Base-by-base conservation (phyloP, 2,329 filamentous ascomycete genomes). In the Aspergillus pseudoviridinutans region DNA sequence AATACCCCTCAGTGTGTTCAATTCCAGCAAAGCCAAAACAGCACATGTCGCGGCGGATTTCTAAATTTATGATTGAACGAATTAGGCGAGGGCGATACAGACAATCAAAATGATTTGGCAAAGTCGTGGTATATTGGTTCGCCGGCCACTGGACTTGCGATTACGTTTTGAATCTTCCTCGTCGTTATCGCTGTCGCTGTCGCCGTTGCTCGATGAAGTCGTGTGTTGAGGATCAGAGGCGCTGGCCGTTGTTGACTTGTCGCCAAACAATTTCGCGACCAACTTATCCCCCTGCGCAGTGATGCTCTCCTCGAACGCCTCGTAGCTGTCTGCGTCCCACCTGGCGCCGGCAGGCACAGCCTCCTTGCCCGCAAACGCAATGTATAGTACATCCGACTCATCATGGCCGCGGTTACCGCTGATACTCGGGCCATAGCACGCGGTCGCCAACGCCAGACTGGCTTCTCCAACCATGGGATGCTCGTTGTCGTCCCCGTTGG, bases 361-460 rank as follows among this genome's bases (percentile, higher is more conserved):
- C n/a, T 50, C 32, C 3, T 14, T 24, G 7, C 58, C 52, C 3
- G 50, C 27, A 47, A 57, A 60, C 8, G 58, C 58, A 28, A 60
- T 25, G 38, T 60, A 60, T 17, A 60, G 50, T 12, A 60, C 55
- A 54, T 60, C 58, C 3, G 27, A 3, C 1, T 12, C 55, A 28
- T 57, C 54, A 20, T 57, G 32, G 1, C 58, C 58, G n/a, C 24
- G 44, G 20, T 41, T 14, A 10, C 32, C 52, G 24, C 22, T 32
- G 41, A 57, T 47, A 0, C 28, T 17, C 7, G 28, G 2, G 1
- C 58, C 58, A 29, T 55, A 57, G 44, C 58, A 60, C 25, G 28
- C 52, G 2, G 52, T 57, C 32, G 58, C 58, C 42, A 60, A 44
- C 4, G 58, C 58, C 2, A 60, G 51, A 47, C 55, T 60, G 4